These are phyloP conservation scores for Spathaspora arborariae DNA, from an alignment of 805 yeast genomes.

Conservation along the genomic window DNA sequence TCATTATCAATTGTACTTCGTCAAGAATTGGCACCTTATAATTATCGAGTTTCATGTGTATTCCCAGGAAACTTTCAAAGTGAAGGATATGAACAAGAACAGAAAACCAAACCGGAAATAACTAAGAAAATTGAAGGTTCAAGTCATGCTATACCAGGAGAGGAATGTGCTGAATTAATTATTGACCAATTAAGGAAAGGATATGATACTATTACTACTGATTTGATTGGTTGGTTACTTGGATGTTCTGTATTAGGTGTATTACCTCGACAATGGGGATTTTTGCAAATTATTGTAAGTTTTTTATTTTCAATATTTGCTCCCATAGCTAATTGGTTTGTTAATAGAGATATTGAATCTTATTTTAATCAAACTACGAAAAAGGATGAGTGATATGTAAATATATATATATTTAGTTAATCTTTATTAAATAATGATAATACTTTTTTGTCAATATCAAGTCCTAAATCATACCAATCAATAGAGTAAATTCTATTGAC, in stretches of 20 bases:
- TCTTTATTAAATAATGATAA: conserved; percentile 25
- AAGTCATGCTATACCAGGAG: conserved; percentile 64
- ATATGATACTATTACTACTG: conserved; percentile 73
- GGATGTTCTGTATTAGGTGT: conserved; percentile 65
- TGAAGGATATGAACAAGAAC: conserved; percentile 83
- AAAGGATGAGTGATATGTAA: conserved; percentile 1
- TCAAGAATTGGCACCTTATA: conserved; percentile 71
- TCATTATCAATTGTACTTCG: conserved; percentile 72
- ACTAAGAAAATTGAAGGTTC: conserved; percentile 84
- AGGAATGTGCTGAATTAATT: conserved; percentile 60
- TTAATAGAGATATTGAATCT: conserved; percentile 48
- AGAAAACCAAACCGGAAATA: conserved; percentile 78
- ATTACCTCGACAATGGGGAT: conserved; percentile 59
- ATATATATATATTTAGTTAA: conserved; percentile 2
- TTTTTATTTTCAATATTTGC: conserved; percentile 39
- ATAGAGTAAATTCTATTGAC: conserved; percentile 62
- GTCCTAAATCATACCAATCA: conserved; percentile 43
- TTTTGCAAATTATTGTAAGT: conserved; percentile 39
- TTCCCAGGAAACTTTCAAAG: conserved; percentile 88
- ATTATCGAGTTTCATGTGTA: conserved; percentile 67
- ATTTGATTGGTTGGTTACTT: conserved; percentile 78
- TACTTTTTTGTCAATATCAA: conserved; percentile 30
- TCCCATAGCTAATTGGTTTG: conserved; percentile 52
- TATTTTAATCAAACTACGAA: conserved; percentile 36
- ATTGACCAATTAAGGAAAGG: conserved; percentile 58